These are phyloP conservation scores for Chrysanthemum seticuspe DNA, from an alignment of 129 eudicot species.

Conservation along the genomic window DNA sequence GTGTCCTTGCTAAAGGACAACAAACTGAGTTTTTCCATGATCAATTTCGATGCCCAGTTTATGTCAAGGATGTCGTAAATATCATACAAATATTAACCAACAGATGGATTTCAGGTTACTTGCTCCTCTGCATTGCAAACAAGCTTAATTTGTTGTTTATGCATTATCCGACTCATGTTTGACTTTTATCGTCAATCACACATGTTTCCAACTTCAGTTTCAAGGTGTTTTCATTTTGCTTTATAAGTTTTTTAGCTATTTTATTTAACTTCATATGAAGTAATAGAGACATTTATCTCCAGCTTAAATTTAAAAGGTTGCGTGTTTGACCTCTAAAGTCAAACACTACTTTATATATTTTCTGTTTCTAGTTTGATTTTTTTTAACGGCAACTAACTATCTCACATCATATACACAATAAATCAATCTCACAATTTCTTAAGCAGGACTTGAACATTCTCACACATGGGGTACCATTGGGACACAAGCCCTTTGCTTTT, in stretches of 20 bases:
- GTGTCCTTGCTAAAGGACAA: constrained; percentile 71
- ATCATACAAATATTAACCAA: constrained; percentile 42
- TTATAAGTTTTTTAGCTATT: not conserved
- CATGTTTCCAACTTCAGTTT: not conserved
- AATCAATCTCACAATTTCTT: too few species aligned
- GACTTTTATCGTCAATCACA: not conserved
- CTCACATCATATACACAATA: too few species aligned
- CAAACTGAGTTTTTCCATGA: constrained; percentile 62
- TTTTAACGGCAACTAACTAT: too few species aligned
- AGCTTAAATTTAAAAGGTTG: not conserved
- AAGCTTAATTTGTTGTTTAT: not conserved
- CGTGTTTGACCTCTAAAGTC: constrained; percentile 12
- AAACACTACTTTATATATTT: not conserved
- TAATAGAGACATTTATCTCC: not conserved
- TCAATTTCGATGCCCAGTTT: constrained; percentile 53
- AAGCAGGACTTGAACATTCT: too few species aligned
- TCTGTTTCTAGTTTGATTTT: not conserved
- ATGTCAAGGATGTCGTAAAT: constrained; percentile 65
- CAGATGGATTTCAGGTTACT: constrained; percentile 78
- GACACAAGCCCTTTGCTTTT: too few species aligned
- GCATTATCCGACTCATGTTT: not conserved
- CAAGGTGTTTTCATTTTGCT: not conserved
- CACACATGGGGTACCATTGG: too few species aligned
- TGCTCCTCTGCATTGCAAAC: not conserved
- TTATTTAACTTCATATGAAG: not conserved